Evolutionary conservation across 2,329 filamentous ascomycete species (phyloP).

Genomic region (Aspergillus ibericus): DNA sequence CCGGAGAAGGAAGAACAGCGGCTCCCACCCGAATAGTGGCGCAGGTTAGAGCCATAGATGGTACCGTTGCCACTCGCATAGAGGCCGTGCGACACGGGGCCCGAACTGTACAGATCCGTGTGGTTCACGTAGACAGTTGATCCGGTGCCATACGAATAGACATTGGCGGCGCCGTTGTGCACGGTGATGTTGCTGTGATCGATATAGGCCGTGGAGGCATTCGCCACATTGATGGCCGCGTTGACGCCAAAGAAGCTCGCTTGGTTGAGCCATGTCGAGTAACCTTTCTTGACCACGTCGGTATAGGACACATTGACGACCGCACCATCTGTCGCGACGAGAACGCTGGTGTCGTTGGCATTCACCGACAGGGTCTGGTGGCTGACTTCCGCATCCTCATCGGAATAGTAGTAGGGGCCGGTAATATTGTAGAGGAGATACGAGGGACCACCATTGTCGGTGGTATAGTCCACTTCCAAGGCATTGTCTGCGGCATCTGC

Average conservation of each 20-base stretch:
- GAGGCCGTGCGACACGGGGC: conserved; percentile 33
- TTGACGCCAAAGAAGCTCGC: conserved; percentile 35
- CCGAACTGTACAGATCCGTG: conserved; percentile 33
- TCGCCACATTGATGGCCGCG: conserved; percentile 33
- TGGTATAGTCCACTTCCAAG: conserved; percentile 2
- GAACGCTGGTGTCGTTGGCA: conserved; percentile 21
- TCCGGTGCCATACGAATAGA: conserved; percentile 33
- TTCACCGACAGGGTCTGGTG: conserved; percentile 15
- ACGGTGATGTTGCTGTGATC: conserved; percentile 33
- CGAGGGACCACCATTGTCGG: background rate
- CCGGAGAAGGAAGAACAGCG: conserved; percentile 36
- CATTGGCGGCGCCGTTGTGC: conserved; percentile 37
- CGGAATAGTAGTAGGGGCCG: conserved; percentile 4
- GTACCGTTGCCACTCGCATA: conserved; percentile 37
- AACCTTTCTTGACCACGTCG: conserved; percentile 31
- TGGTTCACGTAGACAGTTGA: conserved; percentile 28
- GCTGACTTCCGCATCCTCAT: conserved; percentile 4
- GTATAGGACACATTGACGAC: conserved; percentile 25
- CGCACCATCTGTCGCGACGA: conserved; percentile 12
- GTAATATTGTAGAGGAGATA: conserved; percentile 1
- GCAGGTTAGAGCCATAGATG: conserved; percentile 22
- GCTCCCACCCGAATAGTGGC: conserved; percentile 32
- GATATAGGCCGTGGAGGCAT: conserved; percentile 26
- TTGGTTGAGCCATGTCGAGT: conserved; percentile 28
- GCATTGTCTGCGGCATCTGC: conserved; percentile 1